Conservation (phyloP, 768 basidiomycete species). For the Trametes meyenii region DNA sequence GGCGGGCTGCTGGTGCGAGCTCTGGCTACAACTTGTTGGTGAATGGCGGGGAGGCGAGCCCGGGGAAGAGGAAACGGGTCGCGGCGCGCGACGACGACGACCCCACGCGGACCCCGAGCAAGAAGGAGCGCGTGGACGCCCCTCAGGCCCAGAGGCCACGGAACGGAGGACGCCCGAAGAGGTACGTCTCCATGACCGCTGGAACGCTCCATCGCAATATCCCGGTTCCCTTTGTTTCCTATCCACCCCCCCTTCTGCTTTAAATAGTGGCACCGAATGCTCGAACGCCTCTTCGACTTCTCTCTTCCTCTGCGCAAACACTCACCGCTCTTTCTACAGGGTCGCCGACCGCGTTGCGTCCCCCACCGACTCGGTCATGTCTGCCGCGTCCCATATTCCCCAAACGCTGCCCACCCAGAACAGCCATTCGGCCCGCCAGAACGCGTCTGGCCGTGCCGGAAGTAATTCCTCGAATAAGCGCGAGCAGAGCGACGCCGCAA, state of each 20-base stretch:
- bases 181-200: slow-evolving; percentile 44
- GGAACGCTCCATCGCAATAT: neutral
- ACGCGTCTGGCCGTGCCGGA: slow-evolving; percentile 34
- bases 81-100: slow-evolving; percentile 69
- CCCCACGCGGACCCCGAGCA: slow-evolving; percentile 60
- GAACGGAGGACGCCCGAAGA: slow-evolving; percentile 62
- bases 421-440: slow-evolving; percentile 35
- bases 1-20: slow-evolving; percentile 46
- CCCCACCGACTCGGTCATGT: slow-evolving; percentile 74
- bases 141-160: slow-evolving; percentile 41
- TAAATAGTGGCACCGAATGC: neutral
- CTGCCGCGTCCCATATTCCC: slow-evolving; percentile 67
- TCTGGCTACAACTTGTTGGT: slow-evolving; percentile 49
- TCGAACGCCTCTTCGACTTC: neutral
- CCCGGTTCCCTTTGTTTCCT: neutral
- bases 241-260: neutral
- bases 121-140: slow-evolving; percentile 53
- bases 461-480: slow-evolving; percentile 25
- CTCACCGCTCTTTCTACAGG: slow-evolving; percentile 37
- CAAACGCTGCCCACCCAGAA: slow-evolving; percentile 32
- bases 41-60: slow-evolving; percentile 58
- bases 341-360: slow-evolving; percentile 61
- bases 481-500: slow-evolving; percentile 26
- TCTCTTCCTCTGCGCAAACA: neutral
- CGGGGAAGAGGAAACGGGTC: slow-evolving; percentile 63